Evolutionary conservation across 345 rosid genomes (phyloP).

Genomic region (Lenwebbia sp.): DNA sequence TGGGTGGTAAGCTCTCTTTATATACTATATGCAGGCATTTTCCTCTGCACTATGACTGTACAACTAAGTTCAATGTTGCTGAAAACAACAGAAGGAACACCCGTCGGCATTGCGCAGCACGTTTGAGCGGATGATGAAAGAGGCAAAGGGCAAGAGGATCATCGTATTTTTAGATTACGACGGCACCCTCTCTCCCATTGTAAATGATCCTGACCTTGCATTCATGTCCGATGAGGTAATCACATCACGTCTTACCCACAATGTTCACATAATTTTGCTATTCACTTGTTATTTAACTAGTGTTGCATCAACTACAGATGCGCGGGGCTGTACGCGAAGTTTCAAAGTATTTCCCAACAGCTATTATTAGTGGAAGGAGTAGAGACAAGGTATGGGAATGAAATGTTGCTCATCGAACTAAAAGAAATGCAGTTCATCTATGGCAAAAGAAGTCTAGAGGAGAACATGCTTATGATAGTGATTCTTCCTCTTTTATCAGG

Average conservation of each 20-base stretch:
- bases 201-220: slow-evolving; percentile 30
- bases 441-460: not conserved
- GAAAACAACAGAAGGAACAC: slow-evolving; percentile 13
- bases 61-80: not conserved
- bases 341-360: slow-evolving; percentile 34
- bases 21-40: not conserved
- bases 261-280: not conserved
- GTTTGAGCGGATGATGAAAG: slow-evolving; percentile 17
- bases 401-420: not conserved
- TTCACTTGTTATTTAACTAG: not conserved
- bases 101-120: slow-evolving; percentile 24
- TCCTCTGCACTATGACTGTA: not conserved
- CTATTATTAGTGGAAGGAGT: slow-evolving; percentile 46
- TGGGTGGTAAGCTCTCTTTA: not conserved
- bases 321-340: slow-evolving; percentile 35
- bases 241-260: not conserved
- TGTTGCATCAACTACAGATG: slow-evolving; percentile 24
- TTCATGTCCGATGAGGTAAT: slow-evolving; percentile 24
- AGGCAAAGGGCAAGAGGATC: slow-evolving; percentile 20
- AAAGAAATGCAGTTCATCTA: not conserved
- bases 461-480: not conserved
- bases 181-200: slow-evolving; percentile 51
- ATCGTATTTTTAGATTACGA: slow-evolving; percentile 44
- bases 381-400: slow-evolving; percentile 28
- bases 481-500: slow-evolving; percentile 7